Evolutionary conservation across 176 grass and related monocot genomes (phyloP), one percentile per base, ranked within the genome.

Genomic region (Zea luxurians): DNA sequence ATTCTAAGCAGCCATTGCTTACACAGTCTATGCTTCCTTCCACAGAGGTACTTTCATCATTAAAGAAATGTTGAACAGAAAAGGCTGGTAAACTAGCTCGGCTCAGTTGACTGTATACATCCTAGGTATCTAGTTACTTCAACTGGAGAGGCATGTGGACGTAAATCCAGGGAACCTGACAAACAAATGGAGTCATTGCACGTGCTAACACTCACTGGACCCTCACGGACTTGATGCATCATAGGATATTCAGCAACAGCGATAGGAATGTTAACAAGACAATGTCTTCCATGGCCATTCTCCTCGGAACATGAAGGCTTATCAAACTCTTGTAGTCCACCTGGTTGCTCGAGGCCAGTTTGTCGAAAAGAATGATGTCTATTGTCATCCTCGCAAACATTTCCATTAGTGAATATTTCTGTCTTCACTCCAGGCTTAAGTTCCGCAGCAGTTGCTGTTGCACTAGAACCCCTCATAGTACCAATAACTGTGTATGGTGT

Each of bases 401-500:
- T 85, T 83, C 59, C 80, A 75, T 37, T 67, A 88, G 49, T 60
- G 11, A 46, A 43, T n/a, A 44, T 77, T 10, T 61, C 76, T 49
- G 74, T 66, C 10, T 68, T 74, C 75, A 57, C 60, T 76, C 55
- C 60, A 71, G 69, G 71, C 9, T 78, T 76, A 60, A 63, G 53
- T 54, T 86, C 88, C 7, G 13, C 72, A 76, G 79, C 45, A 82
- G 70, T 68, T 85, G 37, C 54, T 27, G 70, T 62, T 60, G 80
- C 49, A 52, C 59, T 60, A 73, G 79, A 76, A 37, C 72, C 83
- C 34, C 62, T 71, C 68, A 45, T 52, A 90, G 38, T 15, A 89
- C 88, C 92, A 81, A 95, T 38, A 74, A 93, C 77, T 66, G 81
- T 95, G 47, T 92, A 93, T 16, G 92, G 86, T 43, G 90, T 99